Evolutionary conservation across 768 basidiomycete genomes (phyloP).

Genomic region (Tylopilus plumbeoviolaceoides): DNA sequence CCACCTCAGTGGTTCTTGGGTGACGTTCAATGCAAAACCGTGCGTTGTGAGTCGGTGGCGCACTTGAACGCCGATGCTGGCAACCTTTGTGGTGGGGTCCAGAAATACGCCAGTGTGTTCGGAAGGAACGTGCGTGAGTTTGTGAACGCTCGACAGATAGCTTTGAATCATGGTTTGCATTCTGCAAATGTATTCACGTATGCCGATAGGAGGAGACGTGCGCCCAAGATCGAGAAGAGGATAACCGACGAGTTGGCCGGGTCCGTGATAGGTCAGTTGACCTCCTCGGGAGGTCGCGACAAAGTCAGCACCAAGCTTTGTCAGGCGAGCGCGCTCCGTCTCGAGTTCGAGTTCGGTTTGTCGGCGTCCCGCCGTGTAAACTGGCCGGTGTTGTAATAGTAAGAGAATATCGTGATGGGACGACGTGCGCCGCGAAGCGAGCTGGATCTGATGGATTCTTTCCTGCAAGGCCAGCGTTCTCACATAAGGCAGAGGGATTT

Average conservation of each 20-base stretch:
- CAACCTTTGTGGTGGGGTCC: conserved; percentile 76
- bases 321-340: conserved; percentile 62
- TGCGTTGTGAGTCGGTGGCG: conserved; percentile 92
- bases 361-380: conserved; percentile 91
- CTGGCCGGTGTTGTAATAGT: conserved; percentile 86
- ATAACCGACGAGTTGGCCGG: conserved; percentile 96
- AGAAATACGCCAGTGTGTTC: conserved; percentile 92
- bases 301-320: conserved; percentile 82
- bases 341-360: conserved; percentile 61
- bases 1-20: conserved; percentile 76
- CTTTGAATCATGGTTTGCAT: conserved; percentile 68
- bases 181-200: conserved; percentile 80
- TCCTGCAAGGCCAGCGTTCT: conserved; percentile 69
- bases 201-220: conserved; percentile 64
- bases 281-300: conserved; percentile 81
- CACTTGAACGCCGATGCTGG: conserved; percentile 95
- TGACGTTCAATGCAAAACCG: conserved; percentile 92
- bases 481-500: conserved; percentile 71
- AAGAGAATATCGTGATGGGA: conserved; percentile 61
- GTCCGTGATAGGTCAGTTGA: conserved; percentile 95
- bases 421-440: conserved; percentile 47
- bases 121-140: conserved; percentile 52
- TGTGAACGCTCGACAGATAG: conserved; percentile 59
- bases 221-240: conserved; percentile 87
- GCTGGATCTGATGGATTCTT: conserved; percentile 61